phyloP scores from a whole-genome alignment of 2,329 filamentous ascomycete species.

The Aspergillus puulaauensis region DNA sequence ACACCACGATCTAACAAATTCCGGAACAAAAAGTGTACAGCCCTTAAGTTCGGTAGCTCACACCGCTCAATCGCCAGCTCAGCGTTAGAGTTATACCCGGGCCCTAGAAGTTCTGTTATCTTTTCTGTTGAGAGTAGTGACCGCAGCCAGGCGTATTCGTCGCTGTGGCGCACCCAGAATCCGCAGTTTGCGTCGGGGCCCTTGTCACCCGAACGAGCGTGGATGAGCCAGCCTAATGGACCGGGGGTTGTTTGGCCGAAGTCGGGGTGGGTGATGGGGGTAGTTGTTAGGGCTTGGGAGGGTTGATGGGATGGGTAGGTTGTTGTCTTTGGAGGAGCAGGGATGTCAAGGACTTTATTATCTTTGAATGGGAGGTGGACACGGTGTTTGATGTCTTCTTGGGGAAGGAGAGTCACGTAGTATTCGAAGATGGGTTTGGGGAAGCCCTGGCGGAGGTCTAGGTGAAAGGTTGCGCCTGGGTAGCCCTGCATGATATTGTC shows the following conservation, averaged over 20 bases:
- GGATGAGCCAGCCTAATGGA: slow-evolving; percentile 35
- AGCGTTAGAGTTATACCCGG: slow-evolving; percentile 20
- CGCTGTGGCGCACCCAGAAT: slow-evolving; percentile 43
- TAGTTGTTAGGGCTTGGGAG: slow-evolving; percentile 13
- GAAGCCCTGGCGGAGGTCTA: slow-evolving; percentile 34
- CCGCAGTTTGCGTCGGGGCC: slow-evolving; percentile 47
- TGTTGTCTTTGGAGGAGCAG: slow-evolving; percentile 17
- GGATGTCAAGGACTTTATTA: slow-evolving; percentile 17
- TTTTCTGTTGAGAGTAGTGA: slow-evolving; percentile 22
- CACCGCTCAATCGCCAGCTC: slow-evolving; percentile 42
- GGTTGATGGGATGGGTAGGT: slow-evolving; percentile 18
- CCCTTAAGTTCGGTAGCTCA: slow-evolving; percentile 45
- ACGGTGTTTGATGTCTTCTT: slow-evolving; percentile 24
- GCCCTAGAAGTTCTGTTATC: slow-evolving; percentile 23
- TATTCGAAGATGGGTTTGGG: slow-evolving; percentile 37
- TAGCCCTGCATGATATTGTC: slow-evolving; percentile 44
- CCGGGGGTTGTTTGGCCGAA: slow-evolving; percentile 25
- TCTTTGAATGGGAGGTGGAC: slow-evolving; percentile 27
- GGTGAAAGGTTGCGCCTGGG: slow-evolving; percentile 37
- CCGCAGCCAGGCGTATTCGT: slow-evolving; percentile 47
- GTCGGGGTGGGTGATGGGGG: not conserved
- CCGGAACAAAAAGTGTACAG: slow-evolving; percentile 39
- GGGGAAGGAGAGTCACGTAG: slow-evolving; percentile 28
- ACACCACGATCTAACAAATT: slow-evolving; percentile 38
- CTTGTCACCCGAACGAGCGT: slow-evolving; percentile 46